Conservation (phyloP, 106 monocot species). For the Dendrobium catenatum region DNA sequence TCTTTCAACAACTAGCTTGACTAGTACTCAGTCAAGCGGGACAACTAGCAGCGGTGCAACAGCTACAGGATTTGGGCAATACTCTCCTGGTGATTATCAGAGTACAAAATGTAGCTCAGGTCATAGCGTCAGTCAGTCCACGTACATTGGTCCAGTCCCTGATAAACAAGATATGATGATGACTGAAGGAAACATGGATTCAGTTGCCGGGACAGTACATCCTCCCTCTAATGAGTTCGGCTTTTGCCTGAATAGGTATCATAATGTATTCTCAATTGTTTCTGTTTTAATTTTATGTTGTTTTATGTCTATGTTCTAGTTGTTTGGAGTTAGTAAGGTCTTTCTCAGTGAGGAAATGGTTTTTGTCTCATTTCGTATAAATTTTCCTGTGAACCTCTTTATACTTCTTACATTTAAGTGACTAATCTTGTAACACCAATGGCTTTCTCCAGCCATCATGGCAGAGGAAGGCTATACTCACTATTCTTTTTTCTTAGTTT, state of each 20-base stretch:
- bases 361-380: no score
- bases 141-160: constrained; percentile 10
- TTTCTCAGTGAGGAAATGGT: no score
- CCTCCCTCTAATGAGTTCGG: constrained; percentile 33
- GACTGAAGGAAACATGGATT: constrained; percentile 26
- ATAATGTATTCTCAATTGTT: neutral
- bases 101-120: constrained; percentile 13
- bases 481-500: neutral
- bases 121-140: constrained; percentile 19
- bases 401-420: neutral
- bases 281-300: neutral
- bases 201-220: constrained; percentile 18
- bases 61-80: constrained; percentile 19
- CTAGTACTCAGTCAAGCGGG: constrained; percentile 51
- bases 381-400: neutral
- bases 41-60: constrained; percentile 37
- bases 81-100: constrained; percentile 28
- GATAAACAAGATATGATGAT: constrained; percentile 33
- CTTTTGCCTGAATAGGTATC: constrained; percentile 64
- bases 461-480: neutral
- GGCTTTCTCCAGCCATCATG: neutral
- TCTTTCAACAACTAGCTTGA: constrained; percentile 45
- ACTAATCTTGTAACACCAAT: neutral
- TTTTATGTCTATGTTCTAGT: neutral
- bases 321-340: no score